Evolutionary conservation across 1,284 basidiomycete genomes (phyloP).

Genomic region (Moniliella sp.): DNA sequence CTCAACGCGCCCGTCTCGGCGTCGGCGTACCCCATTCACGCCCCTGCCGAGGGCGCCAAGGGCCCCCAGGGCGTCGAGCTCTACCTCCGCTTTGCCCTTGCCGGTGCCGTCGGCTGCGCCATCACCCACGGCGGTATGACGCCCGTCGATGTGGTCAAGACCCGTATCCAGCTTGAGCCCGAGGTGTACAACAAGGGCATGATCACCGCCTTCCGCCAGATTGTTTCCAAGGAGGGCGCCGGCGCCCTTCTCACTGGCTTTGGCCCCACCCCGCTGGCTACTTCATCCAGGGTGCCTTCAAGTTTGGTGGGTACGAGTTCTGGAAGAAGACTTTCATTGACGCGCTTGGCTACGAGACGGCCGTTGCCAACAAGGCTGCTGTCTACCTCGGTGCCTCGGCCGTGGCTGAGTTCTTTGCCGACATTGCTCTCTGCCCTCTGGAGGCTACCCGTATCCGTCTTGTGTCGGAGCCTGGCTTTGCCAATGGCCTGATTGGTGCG

Average conservation of each 20-base stretch:
- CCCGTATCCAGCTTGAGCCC: conserved; percentile 75
- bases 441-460: conserved; percentile 34
- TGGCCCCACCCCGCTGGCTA: conserved; percentile 26
- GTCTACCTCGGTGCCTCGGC: conserved; percentile 31
- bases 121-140: conserved; percentile 54
- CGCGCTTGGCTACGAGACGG: conserved; percentile 26
- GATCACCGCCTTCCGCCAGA: conserved; percentile 31
- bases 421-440: conserved; percentile 33
- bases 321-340: conserved; percentile 32
- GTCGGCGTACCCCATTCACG: no score
- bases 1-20: no score
- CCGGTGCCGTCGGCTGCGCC: conserved; percentile 76
- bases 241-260: conserved; percentile 32
- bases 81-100: conserved; percentile 44
- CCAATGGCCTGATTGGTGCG: conserved; percentile 28
- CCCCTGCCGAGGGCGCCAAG: no score
- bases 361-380: conserved; percentile 26
- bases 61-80: no score
- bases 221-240: conserved; percentile 25
- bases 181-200: conserved; percentile 41
- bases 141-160: conserved; percentile 37
- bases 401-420: conserved; percentile 33
- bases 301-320: conserved; percentile 34
- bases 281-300: conserved; percentile 34
- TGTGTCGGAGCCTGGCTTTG: conserved; percentile 31